Percentiles rank a stretch among this genome's conserved stretches.
Evolutionary conservation across 148 eudicot genomes (phyloP).

Genomic region (Spergularia bocconei): DNA sequence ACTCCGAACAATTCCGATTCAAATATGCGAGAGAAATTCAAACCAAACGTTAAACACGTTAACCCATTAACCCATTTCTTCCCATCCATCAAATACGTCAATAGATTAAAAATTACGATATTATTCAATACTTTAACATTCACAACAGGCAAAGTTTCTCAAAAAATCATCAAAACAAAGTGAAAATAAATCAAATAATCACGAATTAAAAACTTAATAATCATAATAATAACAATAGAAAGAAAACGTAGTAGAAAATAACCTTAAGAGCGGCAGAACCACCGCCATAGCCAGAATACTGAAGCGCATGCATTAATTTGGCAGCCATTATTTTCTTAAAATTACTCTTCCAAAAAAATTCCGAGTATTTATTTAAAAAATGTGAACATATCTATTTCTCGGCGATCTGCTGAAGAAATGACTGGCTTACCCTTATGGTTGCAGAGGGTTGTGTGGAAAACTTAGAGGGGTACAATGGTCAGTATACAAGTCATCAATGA

Average conservation of each 20-base stretch:
- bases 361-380: no score
- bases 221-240: neutral
- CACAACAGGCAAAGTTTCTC: no score
- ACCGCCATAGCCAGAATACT: constrained; percentile 28
- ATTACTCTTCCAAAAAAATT: neutral
- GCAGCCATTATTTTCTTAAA: constrained; percentile 3
- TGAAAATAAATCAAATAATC: neutral
- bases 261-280: constrained; percentile 28
- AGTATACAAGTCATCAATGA: no score
- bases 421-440: neutral
- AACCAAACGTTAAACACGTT: no score
- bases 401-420: neutral
- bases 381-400: neutral
- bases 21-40: no score
- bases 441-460: neutral
- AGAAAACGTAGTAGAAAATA: neutral
- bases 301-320: constrained; percentile 22
- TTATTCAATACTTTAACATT: no score
- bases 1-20: no score
- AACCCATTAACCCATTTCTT: no score
- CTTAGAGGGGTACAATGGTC: neutral
- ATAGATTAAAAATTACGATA: no score
- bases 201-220: neutral
- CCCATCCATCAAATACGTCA: no score
- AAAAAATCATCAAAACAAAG: no score